Evolutionary conservation across 1,139 yeast genomes (phyloP).

Genomic region (Taiozyma sp.): DNA sequence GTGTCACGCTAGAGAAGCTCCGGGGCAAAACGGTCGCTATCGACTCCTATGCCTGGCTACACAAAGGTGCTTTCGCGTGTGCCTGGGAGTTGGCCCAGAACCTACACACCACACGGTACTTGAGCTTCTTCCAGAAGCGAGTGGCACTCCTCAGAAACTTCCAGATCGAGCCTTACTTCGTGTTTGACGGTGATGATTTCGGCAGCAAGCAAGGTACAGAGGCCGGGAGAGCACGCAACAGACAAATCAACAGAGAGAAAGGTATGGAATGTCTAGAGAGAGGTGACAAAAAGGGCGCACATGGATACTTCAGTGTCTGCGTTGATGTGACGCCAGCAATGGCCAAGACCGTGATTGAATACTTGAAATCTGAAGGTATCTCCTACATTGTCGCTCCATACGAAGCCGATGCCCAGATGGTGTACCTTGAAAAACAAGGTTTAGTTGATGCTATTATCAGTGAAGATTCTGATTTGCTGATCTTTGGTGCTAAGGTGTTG

Average conservation of each 20-base stretch:
- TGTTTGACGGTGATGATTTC: slow-evolving; percentile 88
- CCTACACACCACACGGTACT: slow-evolving; percentile 62
- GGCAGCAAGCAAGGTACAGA: slow-evolving; percentile 82
- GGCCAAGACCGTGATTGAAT: slow-evolving; percentile 83
- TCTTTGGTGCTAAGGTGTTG: slow-evolving; percentile 78
- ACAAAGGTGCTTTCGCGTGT: slow-evolving; percentile 78
- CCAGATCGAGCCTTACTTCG: slow-evolving; percentile 80
- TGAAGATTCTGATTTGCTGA: slow-evolving; percentile 89
- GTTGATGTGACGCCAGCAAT: slow-evolving; percentile 87
- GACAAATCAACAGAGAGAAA: slow-evolving; percentile 52
- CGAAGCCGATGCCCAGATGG: slow-evolving; percentile 98
- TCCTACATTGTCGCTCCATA: slow-evolving; percentile 92
- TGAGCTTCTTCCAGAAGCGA: slow-evolving; percentile 54
- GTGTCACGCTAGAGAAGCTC: slow-evolving; percentile 53
- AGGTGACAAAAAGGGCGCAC: slow-evolving; percentile 59
- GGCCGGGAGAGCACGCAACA: slow-evolving; percentile 47
- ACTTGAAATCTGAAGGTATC: slow-evolving; percentile 54
- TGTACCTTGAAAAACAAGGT: slow-evolving; percentile 73
- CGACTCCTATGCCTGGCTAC: slow-evolving; percentile 97
- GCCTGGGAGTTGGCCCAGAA: slow-evolving; percentile 78
- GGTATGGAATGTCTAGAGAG: slow-evolving; percentile 46
- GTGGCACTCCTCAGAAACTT: slow-evolving; percentile 60
- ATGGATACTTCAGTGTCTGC: slow-evolving; percentile 68
- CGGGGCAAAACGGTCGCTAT: slow-evolving; percentile 80
- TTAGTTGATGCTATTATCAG: slow-evolving; percentile 82